Conservation (phyloP, 208 protist genomes). For the Trypanosoma scelopori region DNA sequence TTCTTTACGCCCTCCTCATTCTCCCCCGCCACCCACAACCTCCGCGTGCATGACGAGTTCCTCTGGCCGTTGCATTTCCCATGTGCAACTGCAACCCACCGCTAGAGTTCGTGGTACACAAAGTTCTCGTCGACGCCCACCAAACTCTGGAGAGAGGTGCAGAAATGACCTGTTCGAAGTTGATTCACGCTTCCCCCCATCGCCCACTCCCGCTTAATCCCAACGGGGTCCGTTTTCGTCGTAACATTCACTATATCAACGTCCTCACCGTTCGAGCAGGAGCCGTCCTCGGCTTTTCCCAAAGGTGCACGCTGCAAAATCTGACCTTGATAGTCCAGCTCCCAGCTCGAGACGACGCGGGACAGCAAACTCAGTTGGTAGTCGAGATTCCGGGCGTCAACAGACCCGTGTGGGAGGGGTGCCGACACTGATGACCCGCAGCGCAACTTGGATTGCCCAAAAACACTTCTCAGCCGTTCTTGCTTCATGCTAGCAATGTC, state of each 20-base stretch:
- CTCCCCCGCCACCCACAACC: too few relatives aligned
- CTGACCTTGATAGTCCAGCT: constrained; percentile 56
- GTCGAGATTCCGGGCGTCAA: constrained; percentile 28
- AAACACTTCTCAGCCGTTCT: constrained; percentile 47
- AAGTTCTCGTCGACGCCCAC: constrained; percentile 76
- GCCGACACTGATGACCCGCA: constrained; percentile 16
- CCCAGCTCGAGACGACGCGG: constrained; percentile 82
- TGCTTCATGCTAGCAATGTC: constrained; percentile 79
- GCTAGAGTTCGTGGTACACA: constrained; percentile 84
- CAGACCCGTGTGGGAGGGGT: not conserved
- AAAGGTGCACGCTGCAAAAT: constrained; percentile 33
- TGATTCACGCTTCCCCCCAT: not conserved
- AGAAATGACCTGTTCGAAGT: constrained; percentile 3
- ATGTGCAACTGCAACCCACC: not conserved
- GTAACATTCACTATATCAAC: constrained; percentile 41
- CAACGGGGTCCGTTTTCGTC: constrained; percentile 22
- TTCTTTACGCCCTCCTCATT: too few relatives aligned
- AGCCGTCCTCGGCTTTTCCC: constrained; percentile 11
- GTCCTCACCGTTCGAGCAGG: constrained; percentile 20
- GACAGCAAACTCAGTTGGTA: constrained; percentile 79
- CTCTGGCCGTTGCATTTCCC: not conserved
- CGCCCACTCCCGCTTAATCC: constrained; percentile 73
- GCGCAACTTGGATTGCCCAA: constrained; percentile 61
- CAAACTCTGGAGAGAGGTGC: constrained; percentile 41
- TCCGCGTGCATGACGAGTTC: not conserved